Evolutionary conservation across 1,284 basidiomycete genomes (phyloP).

Genomic region (Cryptococcus sp.): DNA sequence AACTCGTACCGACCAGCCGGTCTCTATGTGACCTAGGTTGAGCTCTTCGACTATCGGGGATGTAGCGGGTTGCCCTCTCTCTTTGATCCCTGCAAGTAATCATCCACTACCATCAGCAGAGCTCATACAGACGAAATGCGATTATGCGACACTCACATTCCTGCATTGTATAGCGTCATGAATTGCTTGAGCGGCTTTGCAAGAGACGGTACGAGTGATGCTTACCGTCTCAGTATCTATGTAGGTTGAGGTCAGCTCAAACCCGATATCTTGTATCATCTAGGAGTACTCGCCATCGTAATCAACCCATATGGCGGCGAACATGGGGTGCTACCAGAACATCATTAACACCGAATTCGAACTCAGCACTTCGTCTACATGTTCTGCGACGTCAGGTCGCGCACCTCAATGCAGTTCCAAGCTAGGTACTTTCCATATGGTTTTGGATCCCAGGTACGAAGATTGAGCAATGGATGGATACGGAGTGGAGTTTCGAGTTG

Average conservation of each 20-base stretch:
- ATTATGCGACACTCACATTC: constrained; percentile 26
- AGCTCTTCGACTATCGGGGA: constrained; percentile 50
- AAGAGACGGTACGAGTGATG: not conserved
- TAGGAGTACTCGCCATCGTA: constrained; percentile 30
- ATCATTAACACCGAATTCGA: not conserved
- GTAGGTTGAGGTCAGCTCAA: constrained; percentile 3
- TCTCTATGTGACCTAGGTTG: constrained; percentile 48
- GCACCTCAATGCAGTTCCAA: constrained; percentile 45
- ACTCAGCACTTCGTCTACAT: not conserved
- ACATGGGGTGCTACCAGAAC: constrained; percentile 43
- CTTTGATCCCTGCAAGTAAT: constrained; percentile 43
- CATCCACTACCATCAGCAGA: not conserved
- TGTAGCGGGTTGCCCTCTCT: constrained; percentile 50
- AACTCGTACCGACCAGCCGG: constrained; percentile 48
- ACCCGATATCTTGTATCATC: not conserved
- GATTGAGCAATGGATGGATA: constrained; percentile 47
- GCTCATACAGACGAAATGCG: not conserved
- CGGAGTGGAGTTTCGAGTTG: constrained; percentile 44
- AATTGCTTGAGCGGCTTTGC: too few relatives aligned
- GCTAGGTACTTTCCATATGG: constrained; percentile 46
- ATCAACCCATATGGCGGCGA: constrained; percentile 49
- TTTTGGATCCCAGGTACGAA: constrained; percentile 46
- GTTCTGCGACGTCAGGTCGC: constrained; percentile 5
- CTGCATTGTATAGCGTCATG: constrained; percentile 12
- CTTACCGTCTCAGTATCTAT: constrained; percentile 42